A percentile compares a stretch with the other conserved stretches of the same genome.
These are phyloP conservation scores for Myriangium duriaei DNA, from an alignment of 2,329 filamentous ascomycete species.

Conservation along the genomic window DNA sequence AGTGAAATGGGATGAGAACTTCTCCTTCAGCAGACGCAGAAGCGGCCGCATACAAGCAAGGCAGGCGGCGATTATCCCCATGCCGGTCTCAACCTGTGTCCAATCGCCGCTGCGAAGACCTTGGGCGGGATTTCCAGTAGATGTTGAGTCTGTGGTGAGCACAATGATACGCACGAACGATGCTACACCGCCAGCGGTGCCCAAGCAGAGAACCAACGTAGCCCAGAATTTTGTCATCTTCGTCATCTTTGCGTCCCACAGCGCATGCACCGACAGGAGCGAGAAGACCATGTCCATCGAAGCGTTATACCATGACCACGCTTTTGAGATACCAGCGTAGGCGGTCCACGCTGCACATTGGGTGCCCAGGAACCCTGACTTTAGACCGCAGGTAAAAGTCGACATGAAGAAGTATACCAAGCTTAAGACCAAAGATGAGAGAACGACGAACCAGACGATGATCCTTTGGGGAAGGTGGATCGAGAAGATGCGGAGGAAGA, in stretches of 20 bases:
- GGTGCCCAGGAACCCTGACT: slow-evolving; percentile 22
- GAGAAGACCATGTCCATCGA: slow-evolving; percentile 26
- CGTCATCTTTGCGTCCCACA: slow-evolving; percentile 17
- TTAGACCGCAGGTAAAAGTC: slow-evolving; percentile 38
- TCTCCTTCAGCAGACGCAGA: slow-evolving; percentile 11
- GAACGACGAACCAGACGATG: slow-evolving; percentile 32
- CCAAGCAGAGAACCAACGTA: not conserved
- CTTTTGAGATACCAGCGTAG: slow-evolving; percentile 9
- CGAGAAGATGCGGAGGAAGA: slow-evolving; percentile 36
- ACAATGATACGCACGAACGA: not conserved
- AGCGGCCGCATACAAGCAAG: slow-evolving; percentile 23
- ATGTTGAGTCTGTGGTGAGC: not conserved
- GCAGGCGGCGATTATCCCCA: slow-evolving; percentile 24
- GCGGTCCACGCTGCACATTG: slow-evolving; percentile 8
- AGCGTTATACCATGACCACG: slow-evolving; percentile 20
- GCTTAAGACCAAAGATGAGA: slow-evolving; percentile 29
- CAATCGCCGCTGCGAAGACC: slow-evolving; percentile 18
- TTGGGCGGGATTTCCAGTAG: slow-evolving; percentile 17
- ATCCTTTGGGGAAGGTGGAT: slow-evolving; percentile 28
- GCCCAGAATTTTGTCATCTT: slow-evolving; percentile 3
- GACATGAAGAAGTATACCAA: slow-evolving; percentile 36
- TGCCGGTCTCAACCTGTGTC: slow-evolving; percentile 22
- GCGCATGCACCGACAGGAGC: slow-evolving; percentile 23
- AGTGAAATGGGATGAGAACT: not conserved
- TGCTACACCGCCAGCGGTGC: slow-evolving; percentile 1